Evolutionary conservation across 768 basidiomycete genomes (phyloP), one percentile per base, ranked within the genome.

Genomic region (Suillus occidentalis): DNA sequence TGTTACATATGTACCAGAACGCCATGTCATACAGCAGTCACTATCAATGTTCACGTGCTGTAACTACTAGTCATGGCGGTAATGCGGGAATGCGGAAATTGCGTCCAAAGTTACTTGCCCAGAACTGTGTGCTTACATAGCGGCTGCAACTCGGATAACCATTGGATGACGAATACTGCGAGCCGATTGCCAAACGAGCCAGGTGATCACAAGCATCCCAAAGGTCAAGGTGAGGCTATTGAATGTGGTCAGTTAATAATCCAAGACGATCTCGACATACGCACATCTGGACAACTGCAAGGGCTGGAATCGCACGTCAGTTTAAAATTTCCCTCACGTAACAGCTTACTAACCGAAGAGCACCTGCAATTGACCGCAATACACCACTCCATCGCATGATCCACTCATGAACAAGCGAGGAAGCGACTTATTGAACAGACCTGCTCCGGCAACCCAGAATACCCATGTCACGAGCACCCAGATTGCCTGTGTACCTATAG

Each of bases 391-490:
- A 18, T 69, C 60, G 69, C 88, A 89, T 20, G 73, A 75, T 39
- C 73, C 75, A 36, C 70, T 73, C 62, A 77, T 72, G 58, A 85
- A 76, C 50, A 86, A 65, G 12, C 71, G 74, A 3, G 86, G 84
- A 28, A 85, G 71, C 7, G 85, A 80, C 43, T 78, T 77, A 66
- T 86, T 85, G 55, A 88, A 71, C 28, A 84, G 73, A 0, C 82
- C 83, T 4, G 86, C 80, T 50, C 85, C 85, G 16, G 86, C 77
- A 22, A 87, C 78, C 88, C 88, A 89, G 55, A 87, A 76, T 20
- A 84, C 68, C 86, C 85, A 87, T 16, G 87, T 88, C 1, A 83
- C 64, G 36, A 87, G 73, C 5, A 84, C 73, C 88, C 88, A 89
- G 50, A 88, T 74, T 14, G 79, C 80, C 69, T 89, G 88, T 0